A percentile compares a stretch with the other conserved stretches of the same genome.
Conservation (phyloP, 129 eudicot species). For the Escallonia rubra region DNA sequence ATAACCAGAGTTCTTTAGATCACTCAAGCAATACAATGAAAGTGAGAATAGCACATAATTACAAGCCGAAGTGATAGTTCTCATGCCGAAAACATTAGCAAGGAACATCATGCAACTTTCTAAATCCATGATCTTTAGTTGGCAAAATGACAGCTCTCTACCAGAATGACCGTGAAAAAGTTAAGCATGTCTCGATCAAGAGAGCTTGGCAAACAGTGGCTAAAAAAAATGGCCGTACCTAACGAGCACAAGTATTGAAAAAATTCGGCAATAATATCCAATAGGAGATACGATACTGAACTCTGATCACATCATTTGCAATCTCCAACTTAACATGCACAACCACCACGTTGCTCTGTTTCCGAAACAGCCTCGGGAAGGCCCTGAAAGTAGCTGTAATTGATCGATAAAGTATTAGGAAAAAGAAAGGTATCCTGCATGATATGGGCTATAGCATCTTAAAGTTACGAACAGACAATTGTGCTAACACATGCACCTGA, state of each 20-base stretch:
- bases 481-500: no score
- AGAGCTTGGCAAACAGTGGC: constrained; percentile 27
- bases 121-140: no score
- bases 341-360: constrained; percentile 86
- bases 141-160: no score
- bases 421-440: background rate
- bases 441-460: no score
- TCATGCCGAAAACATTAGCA: no score
- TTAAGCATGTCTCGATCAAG: constrained; percentile 7
- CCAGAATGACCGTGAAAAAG: no score
- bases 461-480: no score
- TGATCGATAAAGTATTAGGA: background rate
- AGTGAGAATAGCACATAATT: no score
- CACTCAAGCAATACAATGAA: no score
- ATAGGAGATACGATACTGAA: background rate
- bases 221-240: constrained; percentile 18
- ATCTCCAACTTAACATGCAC: constrained; percentile 58
- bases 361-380: constrained; percentile 84
- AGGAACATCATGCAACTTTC: no score
- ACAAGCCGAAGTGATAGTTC: no score
- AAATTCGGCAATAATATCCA: background rate
- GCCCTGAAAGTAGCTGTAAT: constrained; percentile 85
- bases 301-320: background rate
- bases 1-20: no score
- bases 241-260: constrained; percentile 14